phyloP scores from a whole-genome alignment of 2,329 filamentous ascomycete species.

The Orbilia javanica region DNA sequence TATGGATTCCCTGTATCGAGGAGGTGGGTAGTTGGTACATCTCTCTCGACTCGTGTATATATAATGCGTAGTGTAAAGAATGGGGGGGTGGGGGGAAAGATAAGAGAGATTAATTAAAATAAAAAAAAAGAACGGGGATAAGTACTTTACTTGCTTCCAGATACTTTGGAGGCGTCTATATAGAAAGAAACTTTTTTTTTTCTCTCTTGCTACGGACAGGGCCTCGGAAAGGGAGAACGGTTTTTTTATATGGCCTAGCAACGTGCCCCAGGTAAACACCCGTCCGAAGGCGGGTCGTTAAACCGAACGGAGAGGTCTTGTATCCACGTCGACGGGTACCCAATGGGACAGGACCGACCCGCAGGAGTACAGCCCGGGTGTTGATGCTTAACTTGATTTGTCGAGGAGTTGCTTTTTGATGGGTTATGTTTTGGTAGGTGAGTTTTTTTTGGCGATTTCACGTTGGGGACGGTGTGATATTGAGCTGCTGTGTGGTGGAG shows the following conservation, averaged over 20 bases:
- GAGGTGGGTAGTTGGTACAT: constrained; percentile 44
- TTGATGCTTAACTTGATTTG: constrained; percentile 31
- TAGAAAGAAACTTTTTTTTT: constrained; percentile 8
- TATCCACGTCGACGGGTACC: constrained; percentile 26
- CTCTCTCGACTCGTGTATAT: constrained; percentile 13
- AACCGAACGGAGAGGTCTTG: constrained; percentile 17
- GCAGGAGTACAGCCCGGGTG: constrained; percentile 15
- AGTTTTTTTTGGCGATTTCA: constrained; percentile 11
- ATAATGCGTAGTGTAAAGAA: background rate
- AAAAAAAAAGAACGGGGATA: constrained; percentile 8
- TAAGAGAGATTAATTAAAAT: background rate
- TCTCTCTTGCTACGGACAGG: background rate
- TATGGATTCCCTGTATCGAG: constrained; percentile 43
- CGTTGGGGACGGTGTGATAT: constrained; percentile 21
- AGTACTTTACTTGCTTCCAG: constrained; percentile 25
- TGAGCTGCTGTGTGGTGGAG: constrained; percentile 16
- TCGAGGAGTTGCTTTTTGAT: constrained; percentile 27
- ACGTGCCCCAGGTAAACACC: constrained; percentile 16
- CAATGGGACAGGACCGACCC: constrained; percentile 21
- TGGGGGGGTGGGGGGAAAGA: background rate
- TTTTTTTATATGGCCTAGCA: constrained; percentile 25
- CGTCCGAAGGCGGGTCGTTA: constrained; percentile 23
- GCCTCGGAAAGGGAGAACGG: constrained; percentile 24
- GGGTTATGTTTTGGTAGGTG: constrained; percentile 1
- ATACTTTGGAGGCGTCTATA: constrained; percentile 23